Conservation (phyloP, 192 early-diverging fungal genomes). For the Coemansia sp. region DNA sequence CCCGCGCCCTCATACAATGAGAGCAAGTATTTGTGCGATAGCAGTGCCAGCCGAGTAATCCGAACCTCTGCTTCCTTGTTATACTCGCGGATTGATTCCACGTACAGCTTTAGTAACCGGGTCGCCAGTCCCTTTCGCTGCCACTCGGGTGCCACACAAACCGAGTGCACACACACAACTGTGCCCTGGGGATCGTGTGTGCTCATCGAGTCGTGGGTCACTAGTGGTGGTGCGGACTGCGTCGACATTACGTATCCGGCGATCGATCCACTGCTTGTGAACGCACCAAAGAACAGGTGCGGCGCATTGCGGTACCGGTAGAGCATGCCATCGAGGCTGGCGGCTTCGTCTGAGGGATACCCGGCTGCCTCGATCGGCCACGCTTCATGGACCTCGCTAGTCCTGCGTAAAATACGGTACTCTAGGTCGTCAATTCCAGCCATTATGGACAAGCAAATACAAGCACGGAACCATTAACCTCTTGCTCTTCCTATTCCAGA, state of each 20-base stretch:
- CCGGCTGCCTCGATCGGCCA: conserved; percentile 20
- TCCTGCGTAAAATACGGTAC: not conserved
- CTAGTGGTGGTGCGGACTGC: conserved; percentile 27
- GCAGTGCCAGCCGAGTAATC: conserved; percentile 55
- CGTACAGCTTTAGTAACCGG: conserved; percentile 53
- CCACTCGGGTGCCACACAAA: conserved; percentile 56
- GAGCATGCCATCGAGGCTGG: conserved; percentile 30
- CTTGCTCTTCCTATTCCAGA: no score
- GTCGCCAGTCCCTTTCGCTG: conserved; percentile 62
- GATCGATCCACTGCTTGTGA: conserved; percentile 15
- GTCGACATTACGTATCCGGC: conserved; percentile 67
- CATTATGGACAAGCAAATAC: not conserved
- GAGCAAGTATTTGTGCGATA: conserved; percentile 59
- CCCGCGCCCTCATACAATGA: conserved; percentile 65
- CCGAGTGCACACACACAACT: conserved; percentile 69
- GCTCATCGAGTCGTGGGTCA: conserved; percentile 68
- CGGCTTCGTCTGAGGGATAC: conserved; percentile 37
- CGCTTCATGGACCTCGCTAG: conserved; percentile 21
- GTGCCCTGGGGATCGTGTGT: conserved; percentile 60
- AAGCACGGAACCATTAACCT: no score
- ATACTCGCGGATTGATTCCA: conserved; percentile 33
- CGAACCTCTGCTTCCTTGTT: conserved; percentile 15
- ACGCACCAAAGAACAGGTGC: conserved; percentile 49
- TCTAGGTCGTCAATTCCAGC: not conserved
- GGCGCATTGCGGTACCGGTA: conserved; percentile 33